phyloP scores from a whole-genome alignment of 2,329 filamentous ascomycete genomes.

The Ophiostoma tasmaniense region DNA sequence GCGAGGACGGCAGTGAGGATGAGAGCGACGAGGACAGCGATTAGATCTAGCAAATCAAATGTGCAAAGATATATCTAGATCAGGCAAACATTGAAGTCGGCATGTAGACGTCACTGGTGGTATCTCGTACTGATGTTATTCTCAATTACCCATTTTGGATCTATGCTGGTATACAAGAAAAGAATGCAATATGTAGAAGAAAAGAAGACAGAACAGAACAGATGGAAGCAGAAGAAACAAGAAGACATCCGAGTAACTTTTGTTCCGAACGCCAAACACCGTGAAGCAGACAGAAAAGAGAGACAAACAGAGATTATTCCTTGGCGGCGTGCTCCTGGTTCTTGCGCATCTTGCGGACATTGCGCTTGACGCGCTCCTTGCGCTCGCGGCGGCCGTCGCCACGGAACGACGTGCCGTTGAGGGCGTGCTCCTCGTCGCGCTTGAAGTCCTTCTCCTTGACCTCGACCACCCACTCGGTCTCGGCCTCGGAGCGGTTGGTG shows the following conservation, averaged over 20 bases:
- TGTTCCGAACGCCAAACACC: not conserved
- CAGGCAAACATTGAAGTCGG: not conserved
- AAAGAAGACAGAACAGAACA: not conserved
- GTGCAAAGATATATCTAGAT: no score
- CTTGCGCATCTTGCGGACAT: conserved; percentile 60
- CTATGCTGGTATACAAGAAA: conserved; percentile 1
- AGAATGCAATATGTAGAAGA: not conserved
- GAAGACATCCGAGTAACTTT: conserved; percentile 1
- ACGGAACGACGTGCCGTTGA: conserved; percentile 49
- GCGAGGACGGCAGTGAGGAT: not conserved
- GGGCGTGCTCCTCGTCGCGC: conserved; percentile 53
- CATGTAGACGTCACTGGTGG: not conserved
- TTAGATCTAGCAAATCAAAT: not conserved
- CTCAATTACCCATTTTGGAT: not conserved
- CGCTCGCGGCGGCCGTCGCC: conserved; percentile 56
- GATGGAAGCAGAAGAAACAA: not conserved
- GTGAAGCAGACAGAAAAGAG: not conserved
- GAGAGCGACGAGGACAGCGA: not conserved
- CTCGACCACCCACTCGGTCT: conserved; percentile 86
- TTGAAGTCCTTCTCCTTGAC: conserved; percentile 64
- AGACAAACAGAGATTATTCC: conserved; percentile 2
- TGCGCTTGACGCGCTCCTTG: conserved; percentile 61
- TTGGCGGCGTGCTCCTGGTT: conserved; percentile 46
- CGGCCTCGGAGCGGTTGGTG: conserved; percentile 63
- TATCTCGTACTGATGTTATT: not conserved